Evolutionary conservation across 495 filamentous ascomycete species (phyloP).

Genomic region (Rhypophila decipiens): DNA sequence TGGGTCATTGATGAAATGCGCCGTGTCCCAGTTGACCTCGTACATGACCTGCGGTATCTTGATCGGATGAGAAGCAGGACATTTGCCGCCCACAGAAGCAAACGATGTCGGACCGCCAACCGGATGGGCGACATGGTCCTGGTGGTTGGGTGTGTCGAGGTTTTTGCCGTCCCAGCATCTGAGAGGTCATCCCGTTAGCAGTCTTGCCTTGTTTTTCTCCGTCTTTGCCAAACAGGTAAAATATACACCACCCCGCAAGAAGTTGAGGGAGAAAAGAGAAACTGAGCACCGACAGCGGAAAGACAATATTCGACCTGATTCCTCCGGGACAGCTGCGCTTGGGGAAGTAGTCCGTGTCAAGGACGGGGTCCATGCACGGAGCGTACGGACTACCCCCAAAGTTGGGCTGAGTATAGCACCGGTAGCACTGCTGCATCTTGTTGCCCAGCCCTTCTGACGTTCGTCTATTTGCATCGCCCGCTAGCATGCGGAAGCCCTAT

Average conservation of each 20-base stretch:
- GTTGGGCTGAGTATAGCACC: constrained; percentile 28
- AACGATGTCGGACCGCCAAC: constrained; percentile 17
- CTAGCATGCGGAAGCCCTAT: constrained; percentile 24
- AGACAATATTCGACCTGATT: constrained; percentile 35
- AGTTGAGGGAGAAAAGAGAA: neutral
- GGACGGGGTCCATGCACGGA: constrained; percentile 22
- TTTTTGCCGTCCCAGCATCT: constrained; percentile 27
- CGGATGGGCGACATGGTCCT: constrained; percentile 28
- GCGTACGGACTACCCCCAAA: constrained; percentile 24
- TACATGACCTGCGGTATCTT: constrained; percentile 35
- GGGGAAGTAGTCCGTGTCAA: constrained; percentile 22
- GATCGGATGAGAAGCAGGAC: constrained; percentile 33
- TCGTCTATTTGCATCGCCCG: constrained; percentile 17
- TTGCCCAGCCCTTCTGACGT: constrained; percentile 16
- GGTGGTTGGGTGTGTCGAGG: constrained; percentile 29
- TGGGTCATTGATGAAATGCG: constrained; percentile 29
- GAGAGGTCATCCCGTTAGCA: neutral
- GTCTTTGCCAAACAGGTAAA: neutral
- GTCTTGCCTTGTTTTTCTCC: too few relatives aligned
- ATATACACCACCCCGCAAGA: too few relatives aligned
- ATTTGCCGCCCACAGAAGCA: constrained; percentile 18
- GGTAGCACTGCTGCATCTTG: constrained; percentile 29
- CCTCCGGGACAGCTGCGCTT: constrained; percentile 22
- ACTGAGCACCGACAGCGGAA: constrained; percentile 30
- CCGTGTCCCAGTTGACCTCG: constrained; percentile 30